Conservation (phyloP, 257 asterid genomes). For the Knoxia roxburghii region DNA sequence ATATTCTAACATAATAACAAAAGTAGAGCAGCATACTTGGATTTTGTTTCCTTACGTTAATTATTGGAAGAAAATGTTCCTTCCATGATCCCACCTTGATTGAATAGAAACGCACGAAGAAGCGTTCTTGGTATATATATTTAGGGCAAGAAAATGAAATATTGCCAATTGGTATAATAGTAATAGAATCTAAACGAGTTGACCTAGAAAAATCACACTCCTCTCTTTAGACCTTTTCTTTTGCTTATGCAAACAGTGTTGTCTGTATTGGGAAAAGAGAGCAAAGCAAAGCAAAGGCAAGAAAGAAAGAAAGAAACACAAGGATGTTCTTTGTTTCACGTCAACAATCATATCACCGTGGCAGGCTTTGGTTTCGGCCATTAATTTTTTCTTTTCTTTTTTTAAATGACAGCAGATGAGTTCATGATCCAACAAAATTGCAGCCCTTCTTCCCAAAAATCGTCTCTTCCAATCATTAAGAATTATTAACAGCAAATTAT, state of each 20-base stretch:
- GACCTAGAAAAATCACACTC: slow-evolving; percentile 38
- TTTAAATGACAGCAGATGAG: background rate
- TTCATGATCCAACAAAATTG: slow-evolving; percentile 4
- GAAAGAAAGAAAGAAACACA: no score
- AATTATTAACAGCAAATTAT: no score
- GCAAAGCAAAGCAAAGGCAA: no score
- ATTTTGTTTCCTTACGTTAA: slow-evolving; percentile 36
- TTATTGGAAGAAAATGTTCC: no score
- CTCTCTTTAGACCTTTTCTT: background rate
- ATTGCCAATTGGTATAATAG: no score
- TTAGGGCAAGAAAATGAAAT: no score
- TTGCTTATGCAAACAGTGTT: slow-evolving; percentile 16
- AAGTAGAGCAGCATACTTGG: slow-evolving; percentile 31
- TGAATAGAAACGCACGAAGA: background rate
- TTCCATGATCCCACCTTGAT: slow-evolving; percentile 10
- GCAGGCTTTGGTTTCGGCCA: slow-evolving; percentile 25
- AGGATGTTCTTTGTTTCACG: slow-evolving; percentile 37
- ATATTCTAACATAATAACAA: no score
- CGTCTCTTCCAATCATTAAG: no score
- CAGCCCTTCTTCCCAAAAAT: background rate
- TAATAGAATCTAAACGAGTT: no score
- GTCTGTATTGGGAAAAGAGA: slow-evolving; percentile 37
- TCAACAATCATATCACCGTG: slow-evolving; percentile 39
- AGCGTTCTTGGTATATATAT: no score
- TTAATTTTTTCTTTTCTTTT: background rate